Conservation (phyloP, 208 protist genomes). For the Wallacemonas collosoma region DNA sequence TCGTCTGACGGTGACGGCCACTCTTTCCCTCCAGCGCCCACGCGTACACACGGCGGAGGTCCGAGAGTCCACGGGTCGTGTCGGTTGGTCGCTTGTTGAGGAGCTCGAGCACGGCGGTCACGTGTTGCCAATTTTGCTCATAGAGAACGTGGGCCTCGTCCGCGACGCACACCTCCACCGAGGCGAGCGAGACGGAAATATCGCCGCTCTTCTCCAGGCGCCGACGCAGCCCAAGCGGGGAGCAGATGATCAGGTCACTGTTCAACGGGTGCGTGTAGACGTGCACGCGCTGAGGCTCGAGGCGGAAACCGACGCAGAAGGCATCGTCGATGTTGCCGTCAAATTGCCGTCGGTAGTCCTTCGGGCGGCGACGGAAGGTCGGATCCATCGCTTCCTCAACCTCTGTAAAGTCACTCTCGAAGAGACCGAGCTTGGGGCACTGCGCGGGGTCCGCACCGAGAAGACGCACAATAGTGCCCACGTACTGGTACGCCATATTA, state of each 20-base stretch:
- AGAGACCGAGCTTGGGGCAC: conserved; percentile 73
- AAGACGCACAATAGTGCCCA: conserved; percentile 82
- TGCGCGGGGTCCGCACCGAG: conserved; percentile 61
- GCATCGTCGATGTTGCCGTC: conserved; percentile 96
- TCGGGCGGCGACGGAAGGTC: conserved; percentile 80
- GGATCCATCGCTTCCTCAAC: conserved; percentile 86
- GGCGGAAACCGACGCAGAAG: conserved; percentile 93
- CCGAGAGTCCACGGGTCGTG: conserved; percentile 74
- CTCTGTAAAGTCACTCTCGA: conserved; percentile 89
- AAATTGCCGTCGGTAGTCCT: conserved; percentile 93
- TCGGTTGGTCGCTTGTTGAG: conserved; percentile 87
- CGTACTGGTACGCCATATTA: conserved; percentile 90
- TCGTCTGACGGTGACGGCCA: conserved; percentile 93
- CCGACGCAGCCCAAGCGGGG: conserved; percentile 91
- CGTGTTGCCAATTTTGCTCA: conserved; percentile 98
- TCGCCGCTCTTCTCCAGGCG: conserved; percentile 81
- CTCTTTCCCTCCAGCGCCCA: conserved; percentile 81
- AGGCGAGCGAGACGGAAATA: conserved; percentile 83
- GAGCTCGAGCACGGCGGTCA: conserved; percentile 62
- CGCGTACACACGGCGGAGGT: conserved; percentile 91
- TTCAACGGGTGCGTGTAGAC: conserved; percentile 92
- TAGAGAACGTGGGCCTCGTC: conserved; percentile 95
- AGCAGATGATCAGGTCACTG: conserved; percentile 96
- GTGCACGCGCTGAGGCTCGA: conserved; percentile 68
- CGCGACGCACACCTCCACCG: conserved; percentile 94